A percentile compares a stretch with the other conserved stretches of the same genome.
phyloP scores from a whole-genome alignment of 495 filamentous ascomycete genomes.

The Neurospora sp. region DNA sequence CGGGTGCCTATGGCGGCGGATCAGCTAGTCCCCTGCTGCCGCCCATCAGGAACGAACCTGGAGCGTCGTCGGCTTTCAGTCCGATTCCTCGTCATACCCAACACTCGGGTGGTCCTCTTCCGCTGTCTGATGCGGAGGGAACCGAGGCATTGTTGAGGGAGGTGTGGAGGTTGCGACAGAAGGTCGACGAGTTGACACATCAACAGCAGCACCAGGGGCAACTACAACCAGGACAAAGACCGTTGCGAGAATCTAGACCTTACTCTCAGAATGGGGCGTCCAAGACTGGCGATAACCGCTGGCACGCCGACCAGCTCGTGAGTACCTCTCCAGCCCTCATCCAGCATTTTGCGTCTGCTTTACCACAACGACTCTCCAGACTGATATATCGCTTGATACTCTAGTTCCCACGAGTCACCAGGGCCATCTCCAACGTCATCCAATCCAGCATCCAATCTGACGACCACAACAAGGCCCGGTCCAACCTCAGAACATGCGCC shows the following conservation, averaged over 20 bases:
- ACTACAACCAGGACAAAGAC: neutral
- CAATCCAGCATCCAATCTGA: too few relatives aligned
- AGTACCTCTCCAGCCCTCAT: neutral
- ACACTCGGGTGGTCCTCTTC: neutral
- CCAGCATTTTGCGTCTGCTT: neutral
- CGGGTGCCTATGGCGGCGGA: neutral
- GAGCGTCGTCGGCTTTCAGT: neutral
- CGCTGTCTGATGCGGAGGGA: neutral
- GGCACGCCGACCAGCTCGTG: neutral
- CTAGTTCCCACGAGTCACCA: neutral
- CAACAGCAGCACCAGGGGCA: neutral
- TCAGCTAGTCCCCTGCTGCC: neutral
- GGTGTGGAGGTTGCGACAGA: neutral
- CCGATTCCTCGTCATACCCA: neutral
- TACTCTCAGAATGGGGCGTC: neutral
- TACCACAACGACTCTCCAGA: neutral
- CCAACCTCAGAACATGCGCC: neutral
- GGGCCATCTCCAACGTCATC: neutral
- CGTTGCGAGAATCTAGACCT: neutral
- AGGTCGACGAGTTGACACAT: neutral
- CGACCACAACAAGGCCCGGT: neutral
- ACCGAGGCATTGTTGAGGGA: neutral
- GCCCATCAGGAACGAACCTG: neutral
- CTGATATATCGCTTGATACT: neutral
- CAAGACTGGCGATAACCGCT: neutral